phyloP scores from a whole-genome alignment of 192 early-diverging fungal genomes.

The Neocallimastix lanati region DNA sequence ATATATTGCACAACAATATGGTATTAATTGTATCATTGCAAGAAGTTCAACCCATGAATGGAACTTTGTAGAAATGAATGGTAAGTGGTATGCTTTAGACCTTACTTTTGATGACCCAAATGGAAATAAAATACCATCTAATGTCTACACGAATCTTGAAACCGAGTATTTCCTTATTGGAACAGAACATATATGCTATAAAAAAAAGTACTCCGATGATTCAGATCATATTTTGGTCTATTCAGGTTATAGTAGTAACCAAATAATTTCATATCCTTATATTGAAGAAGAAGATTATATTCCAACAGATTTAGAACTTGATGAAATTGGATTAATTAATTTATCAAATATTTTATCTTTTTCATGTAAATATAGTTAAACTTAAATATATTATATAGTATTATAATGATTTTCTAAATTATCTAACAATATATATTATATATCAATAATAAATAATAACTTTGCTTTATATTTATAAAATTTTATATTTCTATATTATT shows the following conservation, averaged over 20 bases:
- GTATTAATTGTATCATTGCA: not conserved
- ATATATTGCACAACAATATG: not conserved
- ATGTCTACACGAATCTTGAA: not conserved
- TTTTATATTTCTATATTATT: too few species aligned
- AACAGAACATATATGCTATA: not conserved
- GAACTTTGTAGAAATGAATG: not conserved
- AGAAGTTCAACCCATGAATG: not conserved
- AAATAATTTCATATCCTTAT: not conserved
- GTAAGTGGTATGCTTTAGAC: not conserved
- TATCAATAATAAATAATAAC: too few species aligned
- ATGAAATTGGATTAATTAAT: not conserved
- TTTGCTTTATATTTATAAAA: too few species aligned
- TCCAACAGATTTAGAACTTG: not conserved
- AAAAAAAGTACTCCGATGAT: not conserved
- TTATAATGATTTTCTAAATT: too few species aligned
- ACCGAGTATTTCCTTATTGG: not conserved
- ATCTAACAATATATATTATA: too few species aligned
- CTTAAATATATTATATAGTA: too few species aligned
- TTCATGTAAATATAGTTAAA: too few species aligned
- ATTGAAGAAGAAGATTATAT: not conserved
- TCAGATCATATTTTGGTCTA: not conserved
- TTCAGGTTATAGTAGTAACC: not conserved
- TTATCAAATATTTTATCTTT: not conserved
- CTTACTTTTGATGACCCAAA: not conserved
- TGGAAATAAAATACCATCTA: not conserved